Base-by-base conservation (phyloP, 2,329 filamentous ascomycete genomes). In the Venturia pyrina region DNA sequence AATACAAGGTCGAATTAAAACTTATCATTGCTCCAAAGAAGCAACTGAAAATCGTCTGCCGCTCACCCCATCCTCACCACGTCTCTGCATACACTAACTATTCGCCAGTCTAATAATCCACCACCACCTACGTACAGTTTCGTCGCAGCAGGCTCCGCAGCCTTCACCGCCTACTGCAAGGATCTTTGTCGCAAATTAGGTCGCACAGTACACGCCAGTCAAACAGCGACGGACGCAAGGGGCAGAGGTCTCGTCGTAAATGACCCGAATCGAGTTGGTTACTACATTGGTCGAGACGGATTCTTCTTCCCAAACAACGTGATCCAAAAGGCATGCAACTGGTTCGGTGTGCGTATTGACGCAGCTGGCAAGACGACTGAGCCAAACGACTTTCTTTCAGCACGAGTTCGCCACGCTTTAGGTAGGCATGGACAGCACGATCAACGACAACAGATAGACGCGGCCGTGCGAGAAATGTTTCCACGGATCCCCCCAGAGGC, bases 291-390 rank as follows among this genome's bases (percentile, higher is more conserved):
- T 69, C 80, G 85, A 50, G 81, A 87, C 68, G 86, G 86, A 19
- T 84, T 85, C 72, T 85, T 87, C 71, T 87, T 88, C 68, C 83
- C 84, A 7, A 81, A 81, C 66, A 76, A 81, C n/a, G 79, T 87
- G 66, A 82, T 88, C 48, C 80, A 82, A 56, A 77, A 82, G 66
- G 83, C 83, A 44, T 86, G 84, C 75, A 56, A 59, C 15, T 43
- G 46, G 56, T 66, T 44, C 24, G 43, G 50, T n/a, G 28, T 44
- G 21, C n/a, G 21, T 62, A 37, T 50, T 46, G 62, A 60, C 34
- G 59, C 46, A 44, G 56, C 34, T 62, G 34, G 34, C 46, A 41
- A 28, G 41, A 65, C 69, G 71, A 24, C 71, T 70, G 32, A 70
- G 69, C 44, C 70, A 70, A 17, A 73, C 71, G 65, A 73, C 77